phyloP scores from a whole-genome alignment of 192 early-diverging fungal species.

The Rhizophlyctis rosea region DNA sequence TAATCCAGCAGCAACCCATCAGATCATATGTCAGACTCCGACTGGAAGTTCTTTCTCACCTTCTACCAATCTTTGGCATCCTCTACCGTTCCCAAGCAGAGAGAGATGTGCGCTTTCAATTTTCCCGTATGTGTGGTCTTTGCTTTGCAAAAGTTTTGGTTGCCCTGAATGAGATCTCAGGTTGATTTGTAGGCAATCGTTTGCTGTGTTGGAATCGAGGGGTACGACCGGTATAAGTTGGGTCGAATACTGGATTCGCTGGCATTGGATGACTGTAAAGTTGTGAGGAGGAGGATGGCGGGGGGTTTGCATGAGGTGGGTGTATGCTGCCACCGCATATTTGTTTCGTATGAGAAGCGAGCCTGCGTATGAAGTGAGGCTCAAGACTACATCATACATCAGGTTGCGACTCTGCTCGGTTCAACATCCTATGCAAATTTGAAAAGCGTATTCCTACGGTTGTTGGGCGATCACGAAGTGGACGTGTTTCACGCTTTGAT shows the following conservation, averaged over 20 bases:
- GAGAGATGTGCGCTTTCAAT: slow-evolving; percentile 47
- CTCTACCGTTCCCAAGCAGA: slow-evolving; percentile 22
- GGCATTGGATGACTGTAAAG: slow-evolving; percentile 18
- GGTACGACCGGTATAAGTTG: slow-evolving; percentile 33
- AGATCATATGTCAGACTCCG: slow-evolving; percentile 39
- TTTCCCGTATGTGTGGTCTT: slow-evolving; percentile 39
- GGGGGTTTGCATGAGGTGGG: slow-evolving; percentile 33
- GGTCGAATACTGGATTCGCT: slow-evolving; percentile 33
- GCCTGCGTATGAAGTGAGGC: neutral
- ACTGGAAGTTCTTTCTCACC: slow-evolving; percentile 33
- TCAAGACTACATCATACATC: neutral
- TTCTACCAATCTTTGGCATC: slow-evolving; percentile 38
- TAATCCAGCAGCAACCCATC: no score
- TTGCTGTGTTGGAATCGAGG: slow-evolving; percentile 30
- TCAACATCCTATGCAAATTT: slow-evolving; percentile 19
- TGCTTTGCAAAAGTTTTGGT: slow-evolving; percentile 4
- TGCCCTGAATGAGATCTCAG: slow-evolving; percentile 4
- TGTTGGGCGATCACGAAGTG: slow-evolving; percentile 33
- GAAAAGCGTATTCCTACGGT: slow-evolving; percentile 27
- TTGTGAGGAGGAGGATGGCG: slow-evolving; percentile 38
- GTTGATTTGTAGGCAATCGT: slow-evolving; percentile 20
- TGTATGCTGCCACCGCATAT: neutral
- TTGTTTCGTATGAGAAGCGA: neutral
- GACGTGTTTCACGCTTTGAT: slow-evolving; percentile 35
- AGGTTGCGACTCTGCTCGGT: slow-evolving; percentile 35